phyloP scores from a whole-genome alignment of 1,139 yeast species.

The Candida sojae region DNA sequence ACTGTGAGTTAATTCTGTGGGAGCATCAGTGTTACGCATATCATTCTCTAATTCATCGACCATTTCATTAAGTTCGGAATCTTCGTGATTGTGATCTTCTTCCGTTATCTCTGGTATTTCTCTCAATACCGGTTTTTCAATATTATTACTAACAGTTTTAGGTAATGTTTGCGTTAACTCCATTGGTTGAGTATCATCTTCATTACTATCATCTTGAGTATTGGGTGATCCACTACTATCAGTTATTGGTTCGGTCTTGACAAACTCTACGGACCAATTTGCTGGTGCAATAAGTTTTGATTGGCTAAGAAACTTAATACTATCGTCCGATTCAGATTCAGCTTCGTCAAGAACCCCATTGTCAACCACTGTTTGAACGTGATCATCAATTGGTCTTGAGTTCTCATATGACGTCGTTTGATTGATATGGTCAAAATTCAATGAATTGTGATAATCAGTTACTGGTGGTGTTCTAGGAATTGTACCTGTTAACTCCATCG shows the following conservation, averaged over 20 bases:
- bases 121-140: conserved; percentile 1
- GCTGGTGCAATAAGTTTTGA: not conserved
- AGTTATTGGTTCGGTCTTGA: not conserved
- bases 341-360: not conserved
- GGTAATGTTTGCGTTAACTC: conserved; percentile 17
- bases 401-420: not conserved
- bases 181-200: conserved; percentile 13
- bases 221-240: not conserved
- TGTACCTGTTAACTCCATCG: conserved; percentile 11
- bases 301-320: not conserved
- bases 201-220: not conserved
- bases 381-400: not conserved
- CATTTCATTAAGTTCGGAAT: not conserved
- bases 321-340: not conserved
- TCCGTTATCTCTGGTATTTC: not conserved
- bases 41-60: not conserved
- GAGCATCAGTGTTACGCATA: not conserved
- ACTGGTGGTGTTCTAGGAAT: not conserved
- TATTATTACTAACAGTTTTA: not conserved
- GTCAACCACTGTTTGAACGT: not conserved
- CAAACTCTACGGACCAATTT: not conserved
- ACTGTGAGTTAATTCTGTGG: too few relatives aligned
- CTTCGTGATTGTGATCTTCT: not conserved
- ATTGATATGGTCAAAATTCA: not conserved
- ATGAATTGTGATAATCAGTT: not conserved